phyloP scores from a whole-genome alignment of 2,329 filamentous ascomycete genomes.

The Colletotrichum destructivum region DNA sequence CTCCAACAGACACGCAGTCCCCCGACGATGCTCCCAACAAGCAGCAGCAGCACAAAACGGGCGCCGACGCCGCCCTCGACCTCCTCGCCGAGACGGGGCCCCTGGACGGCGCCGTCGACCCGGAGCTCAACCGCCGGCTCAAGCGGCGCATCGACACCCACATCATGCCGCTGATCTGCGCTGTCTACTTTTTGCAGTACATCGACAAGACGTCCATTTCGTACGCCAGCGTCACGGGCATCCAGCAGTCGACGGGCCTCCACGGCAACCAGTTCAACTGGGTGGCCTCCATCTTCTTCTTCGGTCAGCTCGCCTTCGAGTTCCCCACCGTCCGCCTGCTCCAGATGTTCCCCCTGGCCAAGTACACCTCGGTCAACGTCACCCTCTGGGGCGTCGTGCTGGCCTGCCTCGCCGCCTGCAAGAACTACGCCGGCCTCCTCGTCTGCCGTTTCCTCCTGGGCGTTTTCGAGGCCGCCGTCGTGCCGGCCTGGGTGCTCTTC shows the following conservation, averaged over 20 bases:
- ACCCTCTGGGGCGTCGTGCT: constrained; percentile 58
- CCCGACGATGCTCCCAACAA: not conserved
- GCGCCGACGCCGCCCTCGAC: constrained; percentile 29
- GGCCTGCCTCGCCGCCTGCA: constrained; percentile 73
- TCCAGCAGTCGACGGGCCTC: constrained; percentile 63
- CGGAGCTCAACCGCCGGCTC: constrained; percentile 52
- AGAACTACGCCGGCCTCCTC: constrained; percentile 73
- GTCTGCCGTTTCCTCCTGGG: constrained; percentile 79
- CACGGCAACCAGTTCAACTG: constrained; percentile 60
- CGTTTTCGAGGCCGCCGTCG: constrained; percentile 78
- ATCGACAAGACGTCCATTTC: constrained; percentile 74
- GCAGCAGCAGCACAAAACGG: constrained; percentile 2
- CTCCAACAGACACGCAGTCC: not conserved
- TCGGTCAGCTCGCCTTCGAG: constrained; percentile 54
- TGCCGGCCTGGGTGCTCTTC: constrained; percentile 77
- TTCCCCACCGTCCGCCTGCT: constrained; percentile 57
- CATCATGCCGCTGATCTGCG: constrained; percentile 70
- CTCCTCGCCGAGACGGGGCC: constrained; percentile 34
- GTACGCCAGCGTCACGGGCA: constrained; percentile 69
- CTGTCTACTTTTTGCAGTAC: constrained; percentile 72
- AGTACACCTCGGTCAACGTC: constrained; percentile 55
- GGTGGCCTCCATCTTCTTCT: constrained; percentile 55
- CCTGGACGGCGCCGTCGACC: constrained; percentile 37
- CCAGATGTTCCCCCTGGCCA: constrained; percentile 56
- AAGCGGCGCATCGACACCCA: constrained; percentile 70